phyloP scores from a whole-genome alignment of 768 basidiomycete genomes.

The Trametes elegans region DNA sequence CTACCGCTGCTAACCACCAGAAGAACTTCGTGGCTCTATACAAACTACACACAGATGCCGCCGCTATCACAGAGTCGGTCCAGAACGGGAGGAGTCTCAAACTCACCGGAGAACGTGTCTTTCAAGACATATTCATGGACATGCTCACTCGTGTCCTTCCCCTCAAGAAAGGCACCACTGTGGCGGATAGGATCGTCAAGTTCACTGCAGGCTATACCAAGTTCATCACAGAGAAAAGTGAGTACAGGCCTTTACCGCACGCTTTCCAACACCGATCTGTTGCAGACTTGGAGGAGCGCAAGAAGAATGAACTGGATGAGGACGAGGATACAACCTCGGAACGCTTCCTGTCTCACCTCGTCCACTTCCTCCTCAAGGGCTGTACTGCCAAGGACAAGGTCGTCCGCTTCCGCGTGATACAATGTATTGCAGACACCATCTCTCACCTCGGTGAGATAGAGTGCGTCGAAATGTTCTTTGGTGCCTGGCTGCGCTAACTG shows the following conservation, averaged over 20 bases:
- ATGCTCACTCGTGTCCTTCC: slow-evolving; percentile 60
- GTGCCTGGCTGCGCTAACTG: background rate
- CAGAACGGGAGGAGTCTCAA: slow-evolving; percentile 49
- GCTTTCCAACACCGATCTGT: background rate
- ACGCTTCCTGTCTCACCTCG: slow-evolving; percentile 46
- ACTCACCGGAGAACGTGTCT: slow-evolving; percentile 73
- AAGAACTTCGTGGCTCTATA: slow-evolving; percentile 85
- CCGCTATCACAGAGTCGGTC: slow-evolving; percentile 47
- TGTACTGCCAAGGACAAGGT: slow-evolving; percentile 86
- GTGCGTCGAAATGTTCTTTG: slow-evolving; percentile 44
- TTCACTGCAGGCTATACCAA: slow-evolving; percentile 79
- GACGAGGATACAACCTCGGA: slow-evolving; percentile 52
- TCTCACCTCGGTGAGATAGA: slow-evolving; percentile 81
- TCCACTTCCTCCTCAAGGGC: slow-evolving; percentile 65
- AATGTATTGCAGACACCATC: slow-evolving; percentile 78
- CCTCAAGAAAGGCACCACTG: slow-evolving; percentile 75
- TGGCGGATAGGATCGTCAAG: slow-evolving; percentile 77
- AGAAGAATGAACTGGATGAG: slow-evolving; percentile 37
- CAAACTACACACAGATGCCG: slow-evolving; percentile 72
- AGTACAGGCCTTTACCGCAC: slow-evolving; percentile 14
- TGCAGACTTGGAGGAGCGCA: slow-evolving; percentile 37
- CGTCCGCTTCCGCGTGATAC: slow-evolving; percentile 77
- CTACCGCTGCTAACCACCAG: slow-evolving; percentile 73
- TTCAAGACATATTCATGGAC: slow-evolving; percentile 62
- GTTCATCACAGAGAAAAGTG: slow-evolving; percentile 77